Evolutionary conservation across 179 eudicot genomes (phyloP).

Genomic region (Carnegiea gigantea): DNA sequence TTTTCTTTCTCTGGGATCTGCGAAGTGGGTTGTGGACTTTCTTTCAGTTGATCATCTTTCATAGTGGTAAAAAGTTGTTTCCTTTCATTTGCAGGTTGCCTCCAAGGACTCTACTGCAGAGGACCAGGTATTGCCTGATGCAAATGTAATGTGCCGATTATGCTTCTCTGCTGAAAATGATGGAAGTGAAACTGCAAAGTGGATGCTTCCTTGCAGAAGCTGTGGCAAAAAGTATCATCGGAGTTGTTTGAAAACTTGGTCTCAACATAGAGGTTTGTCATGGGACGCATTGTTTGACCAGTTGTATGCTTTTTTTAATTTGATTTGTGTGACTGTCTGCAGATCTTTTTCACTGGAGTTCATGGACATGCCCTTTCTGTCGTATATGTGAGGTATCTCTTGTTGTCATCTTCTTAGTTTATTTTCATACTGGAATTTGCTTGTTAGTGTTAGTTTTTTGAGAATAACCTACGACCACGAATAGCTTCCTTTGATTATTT

Average conservation of each 20-base stretch:
- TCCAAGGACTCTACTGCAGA: slow-evolving; percentile 54
- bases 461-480: background rate
- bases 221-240: slow-evolving; percentile 94
- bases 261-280: slow-evolving; percentile 75
- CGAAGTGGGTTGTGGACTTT: background rate
- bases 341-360: slow-evolving; percentile 99
- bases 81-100: slow-evolving; percentile 38
- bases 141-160: slow-evolving; percentile 78
- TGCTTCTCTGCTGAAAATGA: slow-evolving; percentile 84
- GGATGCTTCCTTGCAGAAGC: slow-evolving; percentile 80
- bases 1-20: background rate
- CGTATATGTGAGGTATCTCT: slow-evolving; percentile 74
- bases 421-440: background rate
- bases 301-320: background rate
- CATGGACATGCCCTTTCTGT: slow-evolving; percentile 95
- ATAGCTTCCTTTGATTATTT: background rate
- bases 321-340: slow-evolving; percentile 22
- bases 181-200: slow-evolving; percentile 80
- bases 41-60: background rate
- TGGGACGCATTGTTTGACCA: background rate
- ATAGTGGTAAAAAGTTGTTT: background rate
- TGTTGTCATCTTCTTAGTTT: background rate
- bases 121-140: slow-evolving; percentile 54
- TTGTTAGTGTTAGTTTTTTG: background rate
- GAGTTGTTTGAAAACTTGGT: slow-evolving; percentile 81